phyloP scores from a whole-genome alignment of 2,329 filamentous ascomycete species.

The Hypoxylon sp. region DNA sequence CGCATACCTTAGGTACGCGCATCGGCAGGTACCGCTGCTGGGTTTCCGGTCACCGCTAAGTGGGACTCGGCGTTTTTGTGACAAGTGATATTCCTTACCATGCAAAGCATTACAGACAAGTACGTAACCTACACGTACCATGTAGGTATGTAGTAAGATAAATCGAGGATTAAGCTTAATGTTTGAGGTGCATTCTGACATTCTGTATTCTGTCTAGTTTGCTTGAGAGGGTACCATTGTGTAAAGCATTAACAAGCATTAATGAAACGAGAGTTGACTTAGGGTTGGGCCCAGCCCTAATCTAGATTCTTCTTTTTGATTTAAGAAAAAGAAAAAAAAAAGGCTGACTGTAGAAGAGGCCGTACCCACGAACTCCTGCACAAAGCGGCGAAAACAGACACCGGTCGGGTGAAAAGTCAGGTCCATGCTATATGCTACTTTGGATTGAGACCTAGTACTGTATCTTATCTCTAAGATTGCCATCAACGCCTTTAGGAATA shows the following conservation, averaged over 20 bases:
- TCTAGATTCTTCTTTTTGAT: conserved; percentile 13
- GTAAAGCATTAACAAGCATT: no score
- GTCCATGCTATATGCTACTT: not conserved
- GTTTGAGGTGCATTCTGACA: conserved; percentile 5
- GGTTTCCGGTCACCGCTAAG: conserved; percentile 40
- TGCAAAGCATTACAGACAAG: not conserved
- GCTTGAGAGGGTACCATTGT: conserved; percentile 6
- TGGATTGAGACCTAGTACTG: conserved; percentile 12
- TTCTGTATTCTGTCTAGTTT: not conserved
- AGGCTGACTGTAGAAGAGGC: conserved; percentile 24
- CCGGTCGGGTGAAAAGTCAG: conserved; percentile 7
- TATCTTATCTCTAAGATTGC: conserved; percentile 14
- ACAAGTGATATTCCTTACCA: conserved; percentile 26
- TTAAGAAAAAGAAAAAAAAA: no score
- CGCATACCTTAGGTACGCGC: no score
- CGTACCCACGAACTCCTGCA: conserved; percentile 33
- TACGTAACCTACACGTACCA: not conserved
- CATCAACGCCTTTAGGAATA: not conserved
- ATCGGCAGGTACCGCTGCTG: conserved; percentile 33
- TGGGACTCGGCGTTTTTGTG: conserved; percentile 38
- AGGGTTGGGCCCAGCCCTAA: conserved; percentile 17
- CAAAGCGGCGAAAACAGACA: not conserved
- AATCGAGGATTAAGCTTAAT: conserved; percentile 22
- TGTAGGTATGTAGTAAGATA: conserved; percentile 26
- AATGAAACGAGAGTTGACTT: conserved; percentile 8